phyloP scores from a whole-genome alignment of 805 yeast species.

The Yamadazyma paraphyllophila region DNA sequence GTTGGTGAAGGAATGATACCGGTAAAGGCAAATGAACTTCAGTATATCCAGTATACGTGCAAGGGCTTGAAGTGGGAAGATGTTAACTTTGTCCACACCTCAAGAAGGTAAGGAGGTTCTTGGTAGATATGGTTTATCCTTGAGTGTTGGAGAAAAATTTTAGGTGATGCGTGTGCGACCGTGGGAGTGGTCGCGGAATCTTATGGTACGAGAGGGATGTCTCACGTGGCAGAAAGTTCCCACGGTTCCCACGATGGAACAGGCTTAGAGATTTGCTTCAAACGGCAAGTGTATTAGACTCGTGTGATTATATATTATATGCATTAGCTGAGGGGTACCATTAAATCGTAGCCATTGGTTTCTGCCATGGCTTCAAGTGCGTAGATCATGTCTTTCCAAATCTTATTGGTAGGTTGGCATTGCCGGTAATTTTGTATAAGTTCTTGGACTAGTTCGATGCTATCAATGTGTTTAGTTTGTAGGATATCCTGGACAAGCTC shows the following conservation, averaged over 20 bases:
- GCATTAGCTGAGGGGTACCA: conserved; percentile 9
- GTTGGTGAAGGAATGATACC: not conserved
- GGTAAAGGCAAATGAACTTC: too few species aligned
- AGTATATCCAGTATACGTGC: too few species aligned
- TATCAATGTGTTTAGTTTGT: conserved; percentile 29
- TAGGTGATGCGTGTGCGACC: conserved; percentile 4
- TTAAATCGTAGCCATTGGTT: conserved; percentile 26
- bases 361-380: conserved; percentile 36
- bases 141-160: conserved; percentile 1
- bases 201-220: too few species aligned
- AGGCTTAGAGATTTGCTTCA: too few species aligned
- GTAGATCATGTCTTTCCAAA: conserved; percentile 33
- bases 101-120: too few species aligned
- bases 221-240: not conserved
- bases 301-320: not conserved
- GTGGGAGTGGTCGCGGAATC: not conserved
- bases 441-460: conserved; percentile 20
- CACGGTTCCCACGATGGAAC: too few species aligned
- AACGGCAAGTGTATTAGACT: too few species aligned
- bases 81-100: too few species aligned
- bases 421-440: conserved; percentile 23
- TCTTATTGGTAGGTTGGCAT: conserved; percentile 29
- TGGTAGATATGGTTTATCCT: too few species aligned
- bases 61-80: too few species aligned
- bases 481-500: conserved; percentile 36